phyloP scores from a whole-genome alignment of 768 basidiomycete genomes.

The Auriscalpium vulgare region DNA sequence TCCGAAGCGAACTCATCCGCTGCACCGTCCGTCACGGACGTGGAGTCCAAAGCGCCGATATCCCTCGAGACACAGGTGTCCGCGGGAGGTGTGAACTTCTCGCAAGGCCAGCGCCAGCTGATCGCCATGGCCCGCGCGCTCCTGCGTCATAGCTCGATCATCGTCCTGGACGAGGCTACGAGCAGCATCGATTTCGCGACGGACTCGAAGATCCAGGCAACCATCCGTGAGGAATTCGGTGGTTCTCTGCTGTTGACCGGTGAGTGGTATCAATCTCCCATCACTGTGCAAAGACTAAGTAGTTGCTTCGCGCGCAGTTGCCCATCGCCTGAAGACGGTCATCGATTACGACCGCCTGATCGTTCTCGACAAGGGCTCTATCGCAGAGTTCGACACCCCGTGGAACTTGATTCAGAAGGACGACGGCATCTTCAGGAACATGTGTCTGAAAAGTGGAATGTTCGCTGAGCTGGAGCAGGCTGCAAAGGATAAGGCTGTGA shows the following conservation, averaged over 20 bases:
- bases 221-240: conserved; percentile 67
- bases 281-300: conserved; percentile 10
- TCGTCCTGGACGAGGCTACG: conserved; percentile 68
- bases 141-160: conserved; percentile 51
- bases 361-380: conserved; percentile 63
- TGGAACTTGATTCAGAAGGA: conserved; percentile 38
- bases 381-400: conserved; percentile 47
- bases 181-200: conserved; percentile 73
- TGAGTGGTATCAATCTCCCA: conserved; percentile 23
- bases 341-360: conserved; percentile 78
- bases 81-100: neutral
- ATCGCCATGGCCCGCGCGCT: conserved; percentile 50
- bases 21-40: neutral
- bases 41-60: neutral
- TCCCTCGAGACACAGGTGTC: neutral
- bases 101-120: neutral
- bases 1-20: neutral
- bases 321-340: conserved; percentile 68
- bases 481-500: neutral
- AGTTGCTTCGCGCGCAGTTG: conserved; percentile 32
- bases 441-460: conserved; percentile 54
- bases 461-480: conserved; percentile 33
- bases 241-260: conserved; percentile 40
- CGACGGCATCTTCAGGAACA: conserved; percentile 40
- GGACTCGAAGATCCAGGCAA: conserved; percentile 73